Evolutionary conservation across 352 stramenopile genomes (phyloP), one percentile per base, ranked within the genome.

Genomic region (Phytophthora rubi): DNA sequence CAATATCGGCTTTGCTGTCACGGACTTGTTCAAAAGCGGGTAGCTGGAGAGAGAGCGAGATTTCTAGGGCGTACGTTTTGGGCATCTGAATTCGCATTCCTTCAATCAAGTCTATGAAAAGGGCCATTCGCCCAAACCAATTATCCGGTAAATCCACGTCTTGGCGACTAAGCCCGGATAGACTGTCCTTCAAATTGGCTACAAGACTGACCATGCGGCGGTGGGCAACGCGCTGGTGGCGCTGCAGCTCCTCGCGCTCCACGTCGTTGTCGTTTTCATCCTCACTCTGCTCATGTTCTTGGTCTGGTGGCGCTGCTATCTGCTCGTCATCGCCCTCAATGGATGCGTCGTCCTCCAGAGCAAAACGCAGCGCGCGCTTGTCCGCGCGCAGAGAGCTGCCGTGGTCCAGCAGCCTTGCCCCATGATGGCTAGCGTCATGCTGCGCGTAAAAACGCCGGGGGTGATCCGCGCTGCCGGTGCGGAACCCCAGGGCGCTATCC

Each of bases 401-500:
- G 23, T 1, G 23, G 23, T 26, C 23, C 23, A 26, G 23, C 23
- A 26, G 23, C 23, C 23, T 26, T 26, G 23, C 23, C 2, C 23
- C 23, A 26, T 26, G 23, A 26, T 26, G 23, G 23, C 23, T 26
- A 26, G 2, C 23, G 23, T 26, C 23, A 26, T 26, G 23, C 2
- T 26, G 23, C 23, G 23, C 23, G 23, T 26, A 26, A 26, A 26
- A 26, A 26, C 23, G 23, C 23, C 23, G 23, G 23, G 23, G 23
- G 23, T 26, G 23, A 59, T 3, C 2, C 47, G 21, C 6, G 49
- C 59, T 16, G 49, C 26, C 23, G 3, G 32, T 66, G 0, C 49
- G 42, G 7, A 66, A 54, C 16, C 59, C 59, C 8, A 59, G 23
- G 16, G 37, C 47, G 37, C 59, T 66, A 15, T 59, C 59, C 15